Conservation (phyloP, 2,329 filamentous ascomycete genomes). For the Xylaria sp. region DNA sequence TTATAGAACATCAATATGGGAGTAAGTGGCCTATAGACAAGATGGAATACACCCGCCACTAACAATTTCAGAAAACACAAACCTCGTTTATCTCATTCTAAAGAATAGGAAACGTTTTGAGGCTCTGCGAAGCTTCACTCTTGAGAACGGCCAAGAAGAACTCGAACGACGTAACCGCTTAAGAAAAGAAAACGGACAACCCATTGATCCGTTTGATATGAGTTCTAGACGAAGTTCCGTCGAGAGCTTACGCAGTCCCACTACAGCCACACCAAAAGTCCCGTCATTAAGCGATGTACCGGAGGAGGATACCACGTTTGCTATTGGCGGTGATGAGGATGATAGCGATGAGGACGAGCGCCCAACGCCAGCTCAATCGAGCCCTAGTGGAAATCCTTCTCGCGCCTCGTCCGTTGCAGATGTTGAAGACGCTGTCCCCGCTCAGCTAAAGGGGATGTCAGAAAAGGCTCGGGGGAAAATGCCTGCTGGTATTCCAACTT, state of each 20-base stretch:
- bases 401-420: slow-evolving; percentile 75
- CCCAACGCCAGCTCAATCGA: slow-evolving; percentile 70
- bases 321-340: slow-evolving; percentile 88
- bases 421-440: slow-evolving; percentile 81
- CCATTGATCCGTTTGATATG: slow-evolving; percentile 61
- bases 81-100: slow-evolving; percentile 82
- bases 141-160: slow-evolving; percentile 92
- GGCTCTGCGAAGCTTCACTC: slow-evolving; percentile 84
- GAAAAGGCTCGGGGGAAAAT: slow-evolving; percentile 97
- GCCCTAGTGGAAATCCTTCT: slow-evolving; percentile 70
- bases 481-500: slow-evolving; percentile 82
- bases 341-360: slow-evolving; percentile 60
- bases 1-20: slow-evolving; percentile 87
- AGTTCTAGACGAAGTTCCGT: slow-evolving; percentile 69
- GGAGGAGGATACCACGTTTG: slow-evolving; percentile 83
- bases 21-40: slow-evolving; percentile 61
- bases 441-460: slow-evolving; percentile 90
- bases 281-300: slow-evolving; percentile 74
- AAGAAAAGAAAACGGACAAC: slow-evolving; percentile 70
- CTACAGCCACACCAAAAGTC: slow-evolving; percentile 62
- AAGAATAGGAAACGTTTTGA: slow-evolving; percentile 86
- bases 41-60: slow-evolving; percentile 29
- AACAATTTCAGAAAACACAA: slow-evolving; percentile 73
- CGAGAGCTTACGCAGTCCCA: slow-evolving; percentile 75
- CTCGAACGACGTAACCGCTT: slow-evolving; percentile 81